These are phyloP conservation scores for Brassica carinata DNA, from an alignment of 345 rosid genomes.

Conservation along the genomic window DNA sequence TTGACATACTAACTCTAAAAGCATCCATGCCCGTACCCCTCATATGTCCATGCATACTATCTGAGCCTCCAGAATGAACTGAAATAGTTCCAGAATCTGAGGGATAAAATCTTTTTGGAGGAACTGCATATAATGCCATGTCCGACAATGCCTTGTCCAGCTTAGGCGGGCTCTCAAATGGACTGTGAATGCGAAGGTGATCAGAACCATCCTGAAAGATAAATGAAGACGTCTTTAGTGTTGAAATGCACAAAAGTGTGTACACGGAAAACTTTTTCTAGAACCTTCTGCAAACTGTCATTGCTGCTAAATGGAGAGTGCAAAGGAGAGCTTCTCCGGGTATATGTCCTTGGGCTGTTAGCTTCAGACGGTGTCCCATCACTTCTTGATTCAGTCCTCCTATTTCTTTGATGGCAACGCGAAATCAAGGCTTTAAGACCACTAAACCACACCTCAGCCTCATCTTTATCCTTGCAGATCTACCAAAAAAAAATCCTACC, in stretches of 20 bases:
- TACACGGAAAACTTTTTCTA: background rate
- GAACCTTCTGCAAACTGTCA: constrained; percentile 82
- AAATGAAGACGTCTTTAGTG: background rate
- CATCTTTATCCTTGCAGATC: constrained; percentile 79
- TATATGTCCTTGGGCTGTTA: constrained; percentile 89
- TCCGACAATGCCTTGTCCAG: constrained; percentile 88
- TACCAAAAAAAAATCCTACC: constrained; percentile 29
- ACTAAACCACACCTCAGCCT: constrained; percentile 73
- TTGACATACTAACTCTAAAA: constrained; percentile 94
- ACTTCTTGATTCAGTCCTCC: constrained; percentile 49
- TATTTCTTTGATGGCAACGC: constrained; percentile 41
- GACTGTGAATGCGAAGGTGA: constrained; percentile 80
- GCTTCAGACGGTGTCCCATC: constrained; percentile 58
- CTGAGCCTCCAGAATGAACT: constrained; percentile 94
- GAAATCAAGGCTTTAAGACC: constrained; percentile 58
- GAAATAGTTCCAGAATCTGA: constrained; percentile 84
- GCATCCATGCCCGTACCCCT: constrained; percentile 73
- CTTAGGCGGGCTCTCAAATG: constrained; percentile 96
- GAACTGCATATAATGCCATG: constrained; percentile 73
- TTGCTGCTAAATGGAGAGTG: constrained; percentile 71
- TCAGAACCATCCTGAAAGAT: constrained; percentile 71
- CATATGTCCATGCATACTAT: constrained; percentile 86
- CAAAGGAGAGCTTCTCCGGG: constrained; percentile 91
- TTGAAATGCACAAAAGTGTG: constrained; percentile 9
- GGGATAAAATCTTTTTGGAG: constrained; percentile 82